Evolutionary conservation across 257 asterid species (phyloP).

Genomic region (Vinca minor): DNA sequence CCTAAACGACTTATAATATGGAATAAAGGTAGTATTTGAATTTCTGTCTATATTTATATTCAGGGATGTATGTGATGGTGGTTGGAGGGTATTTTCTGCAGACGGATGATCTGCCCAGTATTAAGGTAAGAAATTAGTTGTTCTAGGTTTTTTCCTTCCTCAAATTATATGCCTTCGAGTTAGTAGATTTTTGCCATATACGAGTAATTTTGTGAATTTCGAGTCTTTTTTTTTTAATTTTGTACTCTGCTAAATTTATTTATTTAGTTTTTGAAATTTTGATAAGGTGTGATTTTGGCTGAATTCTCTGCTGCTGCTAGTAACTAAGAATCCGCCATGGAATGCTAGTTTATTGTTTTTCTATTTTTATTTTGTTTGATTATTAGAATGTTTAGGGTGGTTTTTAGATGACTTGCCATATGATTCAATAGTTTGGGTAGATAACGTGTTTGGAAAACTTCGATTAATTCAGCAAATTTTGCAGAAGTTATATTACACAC

Average conservation of each 20-base stretch:
- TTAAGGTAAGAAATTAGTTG: slow-evolving; percentile 41
- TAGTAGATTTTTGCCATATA: too few species aligned
- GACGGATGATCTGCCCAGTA: slow-evolving; percentile 34
- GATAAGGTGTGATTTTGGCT: neutral
- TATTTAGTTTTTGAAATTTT: too few species aligned
- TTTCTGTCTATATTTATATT: neutral
- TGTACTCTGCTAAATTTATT: neutral
- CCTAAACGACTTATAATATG: too few species aligned
- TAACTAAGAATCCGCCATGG: neutral
- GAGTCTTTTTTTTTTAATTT: too few species aligned
- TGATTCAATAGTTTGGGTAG: neutral
- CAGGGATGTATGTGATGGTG: slow-evolving; percentile 88
- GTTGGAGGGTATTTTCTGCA: slow-evolving; percentile 54
- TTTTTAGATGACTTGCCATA: neutral
- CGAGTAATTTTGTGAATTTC: neutral
- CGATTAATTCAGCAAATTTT: neutral
- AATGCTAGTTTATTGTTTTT: neutral
- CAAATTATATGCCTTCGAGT: too few species aligned
- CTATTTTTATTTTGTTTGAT: neutral
- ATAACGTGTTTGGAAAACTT: neutral
- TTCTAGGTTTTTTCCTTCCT: neutral
- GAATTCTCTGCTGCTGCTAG: neutral
- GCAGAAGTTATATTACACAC: neutral
- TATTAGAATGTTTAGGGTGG: neutral
- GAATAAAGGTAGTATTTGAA: too few species aligned